phyloP scores from a whole-genome alignment of 1,284 basidiomycete genomes.

The Vanrija pseudolonga region DNA sequence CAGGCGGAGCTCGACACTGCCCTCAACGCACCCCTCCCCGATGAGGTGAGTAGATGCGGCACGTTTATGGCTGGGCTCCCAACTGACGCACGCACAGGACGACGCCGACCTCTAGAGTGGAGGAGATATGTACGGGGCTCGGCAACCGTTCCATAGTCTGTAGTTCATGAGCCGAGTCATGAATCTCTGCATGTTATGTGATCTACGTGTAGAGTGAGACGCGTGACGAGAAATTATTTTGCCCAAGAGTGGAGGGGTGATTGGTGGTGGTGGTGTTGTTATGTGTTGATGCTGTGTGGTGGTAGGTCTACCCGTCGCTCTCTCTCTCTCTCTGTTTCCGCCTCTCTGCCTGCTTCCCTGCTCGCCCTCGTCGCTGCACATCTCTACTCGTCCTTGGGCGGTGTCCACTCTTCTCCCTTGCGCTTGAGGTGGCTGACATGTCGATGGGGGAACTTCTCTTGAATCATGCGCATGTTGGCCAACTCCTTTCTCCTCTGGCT shows the following conservation, averaged over 20 bases:
- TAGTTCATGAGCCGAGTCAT: slow-evolving; percentile 20
- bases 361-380: neutral
- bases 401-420: slow-evolving; percentile 6
- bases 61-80: neutral
- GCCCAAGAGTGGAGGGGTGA: no score
- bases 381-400: neutral
- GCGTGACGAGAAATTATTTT: no score
- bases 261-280: neutral
- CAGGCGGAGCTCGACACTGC: slow-evolving; percentile 75
- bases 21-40: slow-evolving; percentile 48
- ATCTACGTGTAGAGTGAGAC: neutral
- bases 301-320: neutral
- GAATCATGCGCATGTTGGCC: slow-evolving; percentile 41
- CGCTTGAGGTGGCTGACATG: slow-evolving; percentile 44
- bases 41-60: slow-evolving; percentile 40
- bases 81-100: slow-evolving; percentile 26
- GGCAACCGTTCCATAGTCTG: slow-evolving; percentile 10
- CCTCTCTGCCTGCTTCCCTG: neutral
- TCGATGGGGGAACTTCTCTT: slow-evolving; percentile 45
- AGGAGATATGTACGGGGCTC: neutral
- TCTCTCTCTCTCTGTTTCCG: slow-evolving; percentile 2
- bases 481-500: slow-evolving; percentile 39
- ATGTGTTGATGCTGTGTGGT: slow-evolving; percentile 1
- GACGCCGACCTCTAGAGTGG: slow-evolving; percentile 45
- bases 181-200: slow-evolving; percentile 22